These are phyloP conservation scores for Malassezia slooffiae DNA, from an alignment of 1,284 basidiomycete species.

Conservation along the genomic window DNA sequence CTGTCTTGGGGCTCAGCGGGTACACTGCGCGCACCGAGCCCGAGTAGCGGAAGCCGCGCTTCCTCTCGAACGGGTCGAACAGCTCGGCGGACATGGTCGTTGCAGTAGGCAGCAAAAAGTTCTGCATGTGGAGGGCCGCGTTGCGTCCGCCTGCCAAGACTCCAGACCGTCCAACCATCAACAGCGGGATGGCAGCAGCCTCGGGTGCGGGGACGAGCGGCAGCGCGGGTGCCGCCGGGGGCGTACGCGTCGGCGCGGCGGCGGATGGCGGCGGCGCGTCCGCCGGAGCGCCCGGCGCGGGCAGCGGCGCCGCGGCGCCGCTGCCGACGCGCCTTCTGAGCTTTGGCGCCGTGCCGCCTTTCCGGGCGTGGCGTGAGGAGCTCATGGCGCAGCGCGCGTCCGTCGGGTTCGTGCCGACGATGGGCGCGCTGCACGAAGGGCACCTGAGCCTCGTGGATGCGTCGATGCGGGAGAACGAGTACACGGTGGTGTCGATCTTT, in stretches of 20 bases:
- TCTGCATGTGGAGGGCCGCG: too few species aligned
- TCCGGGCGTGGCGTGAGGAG: conserved; percentile 10
- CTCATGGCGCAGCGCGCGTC: conserved; percentile 13
- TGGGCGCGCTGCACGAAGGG: conserved; percentile 91
- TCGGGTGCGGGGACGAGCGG: too few species aligned
- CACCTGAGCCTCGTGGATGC: conserved; percentile 66
- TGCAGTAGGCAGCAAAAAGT: too few species aligned
- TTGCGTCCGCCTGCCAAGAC: too few species aligned
- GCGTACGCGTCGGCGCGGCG: too few species aligned
- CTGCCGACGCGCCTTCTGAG: too few species aligned
- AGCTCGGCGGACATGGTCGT: conserved; percentile 5
- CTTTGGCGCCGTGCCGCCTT: conserved; percentile 3
- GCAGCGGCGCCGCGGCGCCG: neutral
- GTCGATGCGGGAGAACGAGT: conserved; percentile 66
- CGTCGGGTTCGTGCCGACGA: conserved; percentile 88
- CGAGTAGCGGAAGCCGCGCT: conserved; percentile 33
- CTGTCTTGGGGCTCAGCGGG: conserved; percentile 36
- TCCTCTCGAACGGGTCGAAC: conserved; percentile 33
- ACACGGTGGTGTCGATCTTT: conserved; percentile 87
- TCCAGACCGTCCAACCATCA: too few species aligned
- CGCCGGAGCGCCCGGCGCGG: too few species aligned
- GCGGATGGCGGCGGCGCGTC: too few species aligned
- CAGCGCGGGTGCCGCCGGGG: too few species aligned
- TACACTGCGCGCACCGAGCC: conserved; percentile 34
- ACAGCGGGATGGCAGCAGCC: too few species aligned